Percentiles rank a stretch among this genome's conserved stretches.
Evolutionary conservation across 176 grass and related monocot genomes (phyloP).

Genomic region (Cenchrus fungigraminus): DNA sequence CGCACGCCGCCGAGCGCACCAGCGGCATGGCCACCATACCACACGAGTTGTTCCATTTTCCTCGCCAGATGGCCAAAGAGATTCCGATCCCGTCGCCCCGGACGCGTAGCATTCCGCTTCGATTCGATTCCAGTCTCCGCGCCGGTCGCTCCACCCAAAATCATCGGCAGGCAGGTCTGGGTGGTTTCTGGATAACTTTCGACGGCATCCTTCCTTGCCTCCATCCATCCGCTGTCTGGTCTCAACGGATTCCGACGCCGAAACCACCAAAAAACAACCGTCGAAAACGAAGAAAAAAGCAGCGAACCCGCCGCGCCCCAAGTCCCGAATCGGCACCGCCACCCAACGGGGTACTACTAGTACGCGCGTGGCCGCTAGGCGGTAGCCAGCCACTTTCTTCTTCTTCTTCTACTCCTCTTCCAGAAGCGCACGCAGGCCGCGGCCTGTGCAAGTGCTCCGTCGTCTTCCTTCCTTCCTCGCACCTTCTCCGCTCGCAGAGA

Average conservation of each 20-base stretch:
- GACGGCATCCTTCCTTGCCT: no score
- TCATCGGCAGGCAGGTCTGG: background rate
- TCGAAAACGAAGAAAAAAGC: background rate
- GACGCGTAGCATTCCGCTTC: background rate
- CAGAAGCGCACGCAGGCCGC: background rate
- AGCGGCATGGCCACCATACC: no score
- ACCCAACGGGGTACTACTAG: background rate
- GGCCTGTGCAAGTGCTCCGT: background rate
- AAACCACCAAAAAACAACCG: background rate
- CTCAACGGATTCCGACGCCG: background rate
- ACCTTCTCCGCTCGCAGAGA: slow-evolving; percentile 27
- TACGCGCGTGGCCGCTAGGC: background rate
- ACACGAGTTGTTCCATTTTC: background rate
- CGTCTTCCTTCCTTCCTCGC: slow-evolving; percentile 57
- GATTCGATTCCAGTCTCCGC: background rate
- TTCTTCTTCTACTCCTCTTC: background rate
- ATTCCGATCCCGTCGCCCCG: slow-evolving; percentile 15
- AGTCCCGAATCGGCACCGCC: background rate
- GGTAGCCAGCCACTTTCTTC: slow-evolving; percentile 4
- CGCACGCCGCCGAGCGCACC: background rate
- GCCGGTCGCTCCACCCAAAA: background rate
- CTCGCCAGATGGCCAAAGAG: background rate
- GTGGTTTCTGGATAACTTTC: background rate
- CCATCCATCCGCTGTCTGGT: background rate
- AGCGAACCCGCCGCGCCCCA: background rate